Evolutionary conservation across 2,329 filamentous ascomycete species (phyloP).

Genomic region (Fusarium sp.): DNA sequence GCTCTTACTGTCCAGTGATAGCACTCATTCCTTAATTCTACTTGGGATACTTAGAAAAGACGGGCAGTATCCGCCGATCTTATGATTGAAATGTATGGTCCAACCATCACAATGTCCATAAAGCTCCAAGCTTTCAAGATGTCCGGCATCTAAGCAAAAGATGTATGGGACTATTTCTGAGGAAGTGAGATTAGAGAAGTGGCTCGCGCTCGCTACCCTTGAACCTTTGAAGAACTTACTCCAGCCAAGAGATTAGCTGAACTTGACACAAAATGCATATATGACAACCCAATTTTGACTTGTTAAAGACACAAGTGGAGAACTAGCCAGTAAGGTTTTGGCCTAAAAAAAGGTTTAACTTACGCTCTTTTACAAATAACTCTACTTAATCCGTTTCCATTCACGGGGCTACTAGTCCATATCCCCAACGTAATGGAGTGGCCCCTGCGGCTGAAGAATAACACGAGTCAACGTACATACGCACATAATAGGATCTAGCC

Average conservation of each 20-base stretch:
- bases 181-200: no score
- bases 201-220: background rate
- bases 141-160: background rate
- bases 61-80: no score
- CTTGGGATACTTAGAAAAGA: no score
- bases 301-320: no score
- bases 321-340: background rate
- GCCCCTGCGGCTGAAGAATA: background rate
- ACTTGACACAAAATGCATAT: no score
- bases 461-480: no score
- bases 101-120: background rate
- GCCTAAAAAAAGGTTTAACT: no score
- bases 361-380: no score
- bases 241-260: background rate
- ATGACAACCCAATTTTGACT: no score
- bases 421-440: background rate
- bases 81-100: background rate
- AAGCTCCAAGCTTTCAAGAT: background rate
- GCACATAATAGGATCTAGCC: background rate
- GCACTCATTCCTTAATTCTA: no score
- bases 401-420: background rate
- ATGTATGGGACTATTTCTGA: background rate
- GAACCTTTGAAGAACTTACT: no score
- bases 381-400: background rate
- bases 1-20: no score